Base-by-base conservation (phyloP, 1,284 basidiomycete genomes). In the Stygiomarasmius scandens region DNA sequence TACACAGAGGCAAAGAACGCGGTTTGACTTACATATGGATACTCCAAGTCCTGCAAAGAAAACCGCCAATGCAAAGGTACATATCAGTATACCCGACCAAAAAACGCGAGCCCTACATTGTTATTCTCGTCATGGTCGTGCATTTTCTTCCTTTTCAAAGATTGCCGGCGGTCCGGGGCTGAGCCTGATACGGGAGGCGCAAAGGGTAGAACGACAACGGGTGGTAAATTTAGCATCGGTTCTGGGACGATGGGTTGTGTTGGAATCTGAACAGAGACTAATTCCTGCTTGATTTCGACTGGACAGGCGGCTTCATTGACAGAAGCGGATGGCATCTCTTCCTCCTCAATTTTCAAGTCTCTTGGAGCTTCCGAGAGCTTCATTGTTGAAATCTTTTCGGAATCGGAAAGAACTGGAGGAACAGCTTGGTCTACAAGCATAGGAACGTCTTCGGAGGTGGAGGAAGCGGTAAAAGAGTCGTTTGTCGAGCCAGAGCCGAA, bases 141-240 rank as follows among this genome's bases (percentile, higher is more conserved):
- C 16, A 64, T 47, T 24, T 75, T 71, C 61, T 78, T 78, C 41
- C 77, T 69, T 57, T 78, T 78, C 57, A 78, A 67, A 5, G 76
- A 73, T 44, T 55, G 38, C 25, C 48, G 55, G 46, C 55, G 44
- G 6, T 10, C 52, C 16, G 24, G 25, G 11, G 14, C 8, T 12
- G 27, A 24, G 2, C 23, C 10, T 8, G 24, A 23, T 25, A 43
- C 34, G n/a, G n/a, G n/a, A 10, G 45, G 22, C 16, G 16, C 11
- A 41, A 16, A n/a, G n/a, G 38, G 38, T 4, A 41, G 38, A n/a
- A 41, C n/a, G 38, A 41, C 38, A 4, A 41, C n/a, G 5, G 38
- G 38, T 41, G 6, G 38, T 16, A 41, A 41, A 32, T 32, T 32
- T 12, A 12, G 29, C 29, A 32, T 32, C 12, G 29, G 29, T 32